phyloP scores from a whole-genome alignment of 2,329 filamentous ascomycete genomes.

The Fusarium musae region DNA sequence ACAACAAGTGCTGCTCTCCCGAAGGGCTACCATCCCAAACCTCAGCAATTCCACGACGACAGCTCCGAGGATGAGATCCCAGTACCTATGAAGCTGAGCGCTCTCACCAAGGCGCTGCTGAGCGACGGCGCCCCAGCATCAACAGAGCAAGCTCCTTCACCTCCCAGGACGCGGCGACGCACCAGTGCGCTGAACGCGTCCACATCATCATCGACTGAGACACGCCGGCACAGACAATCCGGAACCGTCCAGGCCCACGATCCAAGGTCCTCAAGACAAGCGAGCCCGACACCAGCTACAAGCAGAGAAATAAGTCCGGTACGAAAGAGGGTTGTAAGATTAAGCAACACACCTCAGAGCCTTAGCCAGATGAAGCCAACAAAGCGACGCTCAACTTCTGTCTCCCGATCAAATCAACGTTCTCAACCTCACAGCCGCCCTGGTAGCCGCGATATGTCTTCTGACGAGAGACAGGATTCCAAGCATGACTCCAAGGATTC shows the following conservation, averaged over 20 bases:
- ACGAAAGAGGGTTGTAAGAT: constrained; percentile 67
- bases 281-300: constrained; percentile 54
- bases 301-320: constrained; percentile 64
- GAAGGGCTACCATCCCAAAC: constrained; percentile 54
- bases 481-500: constrained; percentile 35
- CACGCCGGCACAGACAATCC: constrained; percentile 59
- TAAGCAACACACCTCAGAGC: constrained; percentile 63
- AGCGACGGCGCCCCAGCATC: constrained; percentile 68
- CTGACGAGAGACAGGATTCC: constrained; percentile 53
- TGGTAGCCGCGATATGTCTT: constrained; percentile 54
- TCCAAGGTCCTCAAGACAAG: constrained; percentile 52
- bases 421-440: constrained; percentile 52
- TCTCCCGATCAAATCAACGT: constrained; percentile 53
- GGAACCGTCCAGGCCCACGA: constrained; percentile 58
- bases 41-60: constrained; percentile 70
- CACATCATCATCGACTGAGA: constrained; percentile 55
- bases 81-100: constrained; percentile 92
- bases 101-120: constrained; percentile 87
- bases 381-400: constrained; percentile 63
- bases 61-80: constrained; percentile 96
- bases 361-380: constrained; percentile 53
- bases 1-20: constrained; percentile 43
- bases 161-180: constrained; percentile 61
- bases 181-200: constrained; percentile 60
- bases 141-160: constrained; percentile 54